Base-by-base conservation (phyloP, 768 basidiomycete genomes). In the Phaeotremella skinneri region DNA sequence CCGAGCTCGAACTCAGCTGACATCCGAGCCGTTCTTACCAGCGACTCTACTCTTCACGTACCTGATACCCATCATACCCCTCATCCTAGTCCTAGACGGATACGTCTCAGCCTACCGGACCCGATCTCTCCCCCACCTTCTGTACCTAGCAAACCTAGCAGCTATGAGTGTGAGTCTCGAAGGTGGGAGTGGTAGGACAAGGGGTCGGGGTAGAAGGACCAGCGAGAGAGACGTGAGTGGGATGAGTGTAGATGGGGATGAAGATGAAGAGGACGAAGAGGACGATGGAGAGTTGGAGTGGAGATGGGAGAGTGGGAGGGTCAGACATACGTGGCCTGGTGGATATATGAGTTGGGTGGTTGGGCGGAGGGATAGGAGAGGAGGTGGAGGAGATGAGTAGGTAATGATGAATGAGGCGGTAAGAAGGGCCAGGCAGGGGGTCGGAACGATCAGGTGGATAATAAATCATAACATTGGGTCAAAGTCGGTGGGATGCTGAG, bases 21-120 rank as follows among this genome's bases (percentile, higher is more conserved):
- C n/a, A n/a, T n/a, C n/a, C n/a, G n/a, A n/a, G n/a, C n/a, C n/a
- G n/a, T 29, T 31, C 29, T 20, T 5, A 14, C 20, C 53, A 76
- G 74, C 58, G 3, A 63, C 55, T 17, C 59, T 76, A 6, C 58
- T 76, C 49, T 70, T 76, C 64, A 74, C 73, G 34, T 76, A 74
- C 52, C 42, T 71, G 17, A 63, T 76, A 29, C 75, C 75, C 16
- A 45, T 76, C 41, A 64, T 76, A 27, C 75, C 75, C 20, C 51
- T 69, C 43, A 65, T 74, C 43, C 56, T 74, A 1, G 65, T 72
- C 13, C 41, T 76, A 7, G 75, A 76, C 58, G 75, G 75, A 13
- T 64, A 64, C 45, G 58, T 72, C 5, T 71, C 71, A 7, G 58
- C 62, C 17, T 74, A 64, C 27, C 58, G 75, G 3, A 67, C 73